A percentile compares a stretch with the other conserved stretches of the same genome.
These are phyloP conservation scores for Penicillium concentricum DNA, from an alignment of 2,329 filamentous ascomycete genomes.

Conservation along the genomic window DNA sequence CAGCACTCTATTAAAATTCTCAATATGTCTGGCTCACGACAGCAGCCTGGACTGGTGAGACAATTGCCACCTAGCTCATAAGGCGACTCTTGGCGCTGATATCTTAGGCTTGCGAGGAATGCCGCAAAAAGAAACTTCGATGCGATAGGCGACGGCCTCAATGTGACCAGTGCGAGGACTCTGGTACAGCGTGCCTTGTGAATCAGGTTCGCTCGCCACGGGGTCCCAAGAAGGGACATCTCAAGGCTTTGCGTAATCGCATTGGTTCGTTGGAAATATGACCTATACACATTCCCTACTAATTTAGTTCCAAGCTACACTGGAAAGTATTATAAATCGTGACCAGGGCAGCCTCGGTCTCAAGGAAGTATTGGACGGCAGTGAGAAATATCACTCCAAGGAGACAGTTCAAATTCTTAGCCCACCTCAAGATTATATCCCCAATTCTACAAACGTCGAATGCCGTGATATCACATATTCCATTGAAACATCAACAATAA, in stretches of 20 bases:
- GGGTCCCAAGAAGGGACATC: conserved; percentile 30
- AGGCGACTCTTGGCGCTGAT: neutral
- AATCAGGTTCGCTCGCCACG: conserved; percentile 26
- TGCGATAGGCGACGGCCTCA: conserved; percentile 29
- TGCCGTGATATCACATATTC: neutral
- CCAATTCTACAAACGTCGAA: neutral
- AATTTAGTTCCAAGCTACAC: neutral
- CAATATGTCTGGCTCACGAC: conserved; percentile 3
- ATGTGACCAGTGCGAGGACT: conserved; percentile 29
- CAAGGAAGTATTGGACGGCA: neutral
- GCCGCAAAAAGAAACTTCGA: conserved; percentile 30
- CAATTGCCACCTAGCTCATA: neutral
- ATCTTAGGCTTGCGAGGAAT: conserved; percentile 28
- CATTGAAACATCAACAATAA: neutral
- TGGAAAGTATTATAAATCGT: conserved; percentile 5
- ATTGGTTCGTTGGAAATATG: conserved; percentile 21
- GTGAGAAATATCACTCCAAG: neutral
- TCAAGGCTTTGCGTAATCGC: conserved; percentile 28
- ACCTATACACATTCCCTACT: neutral
- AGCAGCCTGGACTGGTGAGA: conserved; percentile 10
- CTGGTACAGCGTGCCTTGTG: conserved; percentile 29
- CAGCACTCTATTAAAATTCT: neutral
- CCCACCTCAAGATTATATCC: neutral
- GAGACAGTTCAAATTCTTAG: neutral
- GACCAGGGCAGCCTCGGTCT: neutral